Conservation (phyloP, 495 filamentous ascomycete genomes). For the Trichoderma erinaceum region DNA sequence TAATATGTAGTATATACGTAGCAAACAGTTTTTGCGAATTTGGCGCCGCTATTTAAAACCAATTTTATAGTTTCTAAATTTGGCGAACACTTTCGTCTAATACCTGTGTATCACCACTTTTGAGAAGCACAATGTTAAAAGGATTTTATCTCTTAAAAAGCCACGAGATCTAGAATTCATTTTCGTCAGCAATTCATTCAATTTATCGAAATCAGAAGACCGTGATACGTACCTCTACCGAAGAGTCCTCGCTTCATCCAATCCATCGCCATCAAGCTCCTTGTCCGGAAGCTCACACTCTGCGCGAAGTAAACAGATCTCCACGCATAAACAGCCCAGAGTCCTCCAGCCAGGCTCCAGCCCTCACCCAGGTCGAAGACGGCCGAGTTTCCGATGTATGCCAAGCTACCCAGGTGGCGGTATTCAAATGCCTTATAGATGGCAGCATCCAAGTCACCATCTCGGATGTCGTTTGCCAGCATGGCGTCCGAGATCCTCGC, state of each 20-base stretch:
- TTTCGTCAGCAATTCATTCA: not conserved
- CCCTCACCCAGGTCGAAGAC: slow-evolving; percentile 80
- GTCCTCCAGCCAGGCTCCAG: slow-evolving; percentile 70
- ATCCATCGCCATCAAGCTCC: slow-evolving; percentile 92
- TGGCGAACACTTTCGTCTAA: not conserved
- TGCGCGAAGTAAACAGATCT: slow-evolving; percentile 95
- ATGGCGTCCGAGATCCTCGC: slow-evolving; percentile 74
- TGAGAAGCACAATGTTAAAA: not conserved
- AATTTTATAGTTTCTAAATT: not conserved
- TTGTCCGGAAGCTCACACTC: slow-evolving; percentile 88
- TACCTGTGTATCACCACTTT: not conserved
- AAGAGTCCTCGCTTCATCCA: slow-evolving; percentile 95
- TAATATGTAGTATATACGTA: too few species aligned
- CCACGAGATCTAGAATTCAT: not conserved
- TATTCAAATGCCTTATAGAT: slow-evolving; percentile 97
- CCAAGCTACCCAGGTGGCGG: slow-evolving; percentile 81
- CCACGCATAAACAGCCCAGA: slow-evolving; percentile 96
- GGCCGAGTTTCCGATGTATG: slow-evolving; percentile 93
- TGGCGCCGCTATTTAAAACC: not conserved
- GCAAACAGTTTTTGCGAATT: not conserved
- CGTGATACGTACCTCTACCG: slow-evolving; percentile 75
- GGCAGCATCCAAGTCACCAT: slow-evolving; percentile 88
- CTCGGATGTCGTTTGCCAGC: slow-evolving; percentile 66
- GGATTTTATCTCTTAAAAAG: not conserved
- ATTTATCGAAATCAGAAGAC: not conserved